Evolutionary conservation across 225 moss, liverwort and hornwort genomes (phyloP).

Genomic region (Bryoerythrophyllum caledonicum): DNA sequence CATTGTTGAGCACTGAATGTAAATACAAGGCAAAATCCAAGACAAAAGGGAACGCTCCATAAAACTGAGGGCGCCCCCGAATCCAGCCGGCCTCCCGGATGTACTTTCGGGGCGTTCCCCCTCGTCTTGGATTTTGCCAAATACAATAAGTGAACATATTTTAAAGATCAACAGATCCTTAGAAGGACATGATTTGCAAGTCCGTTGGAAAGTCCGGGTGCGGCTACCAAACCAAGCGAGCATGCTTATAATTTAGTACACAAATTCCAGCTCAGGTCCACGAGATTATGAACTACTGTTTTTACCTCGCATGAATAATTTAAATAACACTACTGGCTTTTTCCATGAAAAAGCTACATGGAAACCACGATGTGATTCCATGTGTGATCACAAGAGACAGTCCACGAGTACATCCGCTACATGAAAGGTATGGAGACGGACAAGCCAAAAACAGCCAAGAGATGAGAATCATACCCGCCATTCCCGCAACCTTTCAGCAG

Average conservation of each 20-base stretch:
- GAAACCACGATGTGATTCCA: not conserved
- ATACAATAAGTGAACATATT: too few relatives aligned
- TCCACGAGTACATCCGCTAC: not conserved
- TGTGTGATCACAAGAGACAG: not conserved
- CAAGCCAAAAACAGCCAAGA: not conserved
- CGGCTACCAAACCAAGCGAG: not conserved
- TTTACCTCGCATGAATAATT: not conserved
- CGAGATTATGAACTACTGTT: not conserved
- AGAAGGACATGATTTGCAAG: not conserved
- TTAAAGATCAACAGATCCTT: not conserved
- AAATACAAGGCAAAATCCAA: not conserved
- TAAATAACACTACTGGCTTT: not conserved
- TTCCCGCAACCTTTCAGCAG: conserved; percentile 71
- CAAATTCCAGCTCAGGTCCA: not conserved
- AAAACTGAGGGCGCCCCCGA: too few relatives aligned
- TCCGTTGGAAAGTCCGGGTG: not conserved
- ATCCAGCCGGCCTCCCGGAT: too few relatives aligned
- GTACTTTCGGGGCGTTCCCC: too few relatives aligned
- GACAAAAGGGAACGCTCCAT: too few relatives aligned
- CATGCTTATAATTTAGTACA: not conserved
- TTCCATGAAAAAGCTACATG: not conserved
- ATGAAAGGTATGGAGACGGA: too few relatives aligned
- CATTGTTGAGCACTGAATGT: not conserved
- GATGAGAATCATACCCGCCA: conserved; percentile 73
- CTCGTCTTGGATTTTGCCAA: too few relatives aligned